A percentile compares a stretch with the other conserved stretches of the same genome.
Conservation (phyloP, 495 filamentous ascomycete species). For the Durotheca rogersii region DNA sequence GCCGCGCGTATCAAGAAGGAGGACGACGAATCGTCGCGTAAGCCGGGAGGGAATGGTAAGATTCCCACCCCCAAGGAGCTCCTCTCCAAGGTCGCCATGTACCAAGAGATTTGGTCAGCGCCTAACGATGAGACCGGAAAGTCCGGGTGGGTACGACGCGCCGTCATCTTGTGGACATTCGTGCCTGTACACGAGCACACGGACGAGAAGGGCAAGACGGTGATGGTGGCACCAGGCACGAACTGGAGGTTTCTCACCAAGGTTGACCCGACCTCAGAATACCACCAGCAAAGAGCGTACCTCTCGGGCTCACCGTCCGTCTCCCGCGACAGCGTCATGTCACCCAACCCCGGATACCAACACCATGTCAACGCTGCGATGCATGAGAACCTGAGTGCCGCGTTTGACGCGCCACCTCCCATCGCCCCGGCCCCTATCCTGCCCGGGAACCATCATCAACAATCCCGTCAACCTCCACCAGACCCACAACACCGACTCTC, state of each 20-base stretch:
- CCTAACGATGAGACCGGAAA: slow-evolving; percentile 32
- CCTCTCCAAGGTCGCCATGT: slow-evolving; percentile 49
- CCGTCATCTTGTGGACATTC: slow-evolving; percentile 51
- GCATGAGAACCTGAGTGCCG: slow-evolving; percentile 47
- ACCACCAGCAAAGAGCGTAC: slow-evolving; percentile 48
- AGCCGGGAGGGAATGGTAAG: slow-evolving; percentile 15
- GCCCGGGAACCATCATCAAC: slow-evolving; percentile 12
- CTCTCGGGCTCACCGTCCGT: slow-evolving; percentile 27
- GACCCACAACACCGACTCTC: slow-evolving; percentile 26
- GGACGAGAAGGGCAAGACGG: slow-evolving; percentile 37
- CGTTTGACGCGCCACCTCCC: slow-evolving; percentile 33
- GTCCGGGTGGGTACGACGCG: slow-evolving; percentile 44
- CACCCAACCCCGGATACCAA: slow-evolving; percentile 43
- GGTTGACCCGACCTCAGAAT: slow-evolving; percentile 46
- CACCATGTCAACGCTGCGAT: slow-evolving; percentile 46
- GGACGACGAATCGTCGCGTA: slow-evolving; percentile 23
- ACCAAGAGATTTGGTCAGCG: slow-evolving; percentile 52
- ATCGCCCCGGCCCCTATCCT: slow-evolving; percentile 4
- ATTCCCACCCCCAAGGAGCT: slow-evolving; percentile 46
- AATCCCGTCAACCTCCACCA: slow-evolving; percentile 13
- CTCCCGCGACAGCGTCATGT: slow-evolving; percentile 44
- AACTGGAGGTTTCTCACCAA: slow-evolving; percentile 52
- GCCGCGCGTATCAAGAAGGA: slow-evolving; percentile 35
- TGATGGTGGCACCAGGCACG: slow-evolving; percentile 33
- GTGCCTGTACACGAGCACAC: slow-evolving; percentile 44